These are phyloP conservation scores for Fomitopsis pulvina DNA, from an alignment of 768 basidiomycete genomes.

Conservation along the genomic window DNA sequence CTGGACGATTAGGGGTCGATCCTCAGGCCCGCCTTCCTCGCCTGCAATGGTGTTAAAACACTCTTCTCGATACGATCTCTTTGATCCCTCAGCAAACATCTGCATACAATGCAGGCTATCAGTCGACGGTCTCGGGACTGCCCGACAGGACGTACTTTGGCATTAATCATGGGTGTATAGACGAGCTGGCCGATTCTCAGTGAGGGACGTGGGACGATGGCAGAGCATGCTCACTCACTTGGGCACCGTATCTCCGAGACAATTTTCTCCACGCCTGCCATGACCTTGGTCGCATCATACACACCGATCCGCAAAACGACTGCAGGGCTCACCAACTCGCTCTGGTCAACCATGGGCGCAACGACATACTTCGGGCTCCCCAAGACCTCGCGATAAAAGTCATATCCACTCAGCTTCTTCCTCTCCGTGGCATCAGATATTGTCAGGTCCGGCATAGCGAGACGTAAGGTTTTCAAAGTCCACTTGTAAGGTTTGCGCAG, in stretches of 20 bases:
- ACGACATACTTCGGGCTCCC: constrained; percentile 86
- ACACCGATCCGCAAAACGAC: neutral
- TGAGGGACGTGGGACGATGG: neutral
- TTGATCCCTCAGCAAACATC: constrained; percentile 53
- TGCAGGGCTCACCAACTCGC: constrained; percentile 69
- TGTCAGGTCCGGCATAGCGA: neutral
- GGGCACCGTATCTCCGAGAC: constrained; percentile 75
- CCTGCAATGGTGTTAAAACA: constrained; percentile 63
- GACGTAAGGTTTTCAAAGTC: no score
- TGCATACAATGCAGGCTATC: constrained; percentile 18
- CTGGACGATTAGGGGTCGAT: constrained; percentile 86
- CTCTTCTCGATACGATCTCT: constrained; percentile 52
- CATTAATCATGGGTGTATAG: constrained; percentile 99
- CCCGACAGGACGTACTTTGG: constrained; percentile 45
- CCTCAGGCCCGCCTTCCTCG: constrained; percentile 78
- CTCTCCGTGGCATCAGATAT: neutral
- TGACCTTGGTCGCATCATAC: neutral
- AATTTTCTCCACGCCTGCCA: constrained; percentile 88
- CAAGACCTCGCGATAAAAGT: constrained; percentile 74
- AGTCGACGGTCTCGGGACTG: neutral
- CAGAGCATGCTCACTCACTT: constrained; percentile 43
- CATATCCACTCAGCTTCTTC: constrained; percentile 63
- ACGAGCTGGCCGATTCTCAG: constrained; percentile 45
- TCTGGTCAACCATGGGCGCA: constrained; percentile 98
- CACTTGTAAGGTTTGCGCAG: no score